Base-by-base conservation (phyloP, 176 grass and related monocot species). In the sorghum (Sorghum bicolor) region DNA sequence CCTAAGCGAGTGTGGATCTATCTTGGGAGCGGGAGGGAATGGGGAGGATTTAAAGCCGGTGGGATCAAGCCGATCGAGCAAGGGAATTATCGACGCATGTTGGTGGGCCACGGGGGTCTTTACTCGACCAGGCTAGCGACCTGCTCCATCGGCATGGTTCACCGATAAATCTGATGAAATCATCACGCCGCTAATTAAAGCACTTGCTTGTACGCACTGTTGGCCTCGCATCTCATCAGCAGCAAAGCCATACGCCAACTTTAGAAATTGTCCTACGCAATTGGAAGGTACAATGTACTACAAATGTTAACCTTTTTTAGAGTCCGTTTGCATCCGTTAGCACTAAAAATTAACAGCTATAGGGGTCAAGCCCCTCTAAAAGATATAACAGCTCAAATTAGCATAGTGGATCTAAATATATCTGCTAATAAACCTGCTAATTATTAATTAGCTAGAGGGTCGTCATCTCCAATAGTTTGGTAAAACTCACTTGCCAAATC, bases 101-200 rank as follows among this genome's bases (percentile, higher is more conserved):
- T 32, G 77, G 60, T 75, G 78, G 85, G 70, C 26, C 78, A 81
- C 7, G 7, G 7, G 19, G 2, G 16, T 25, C 70, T 87, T 87
- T 75, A 87, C 45, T 75, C 44, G 70, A 17, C 74, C 85, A 87
- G 70, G 70, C 45, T 87, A 87, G 85, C 85, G n/a, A 8, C 10
- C 29, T 4, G 38, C 13, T 71, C 34, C 52, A 79, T 50, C 25
- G 8, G 17, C 61, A 33, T 81, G 60, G 45, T 67, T 81, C 85
- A 15, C 85, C 85, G 85, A 81, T 81, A 87, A 87, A 87, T 87
- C 45, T 81, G 85, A 87, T 87, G 85, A 75, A 75, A 57, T 8
- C 16, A 48, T 75, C 33, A 44, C 75, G 70, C 14, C 40, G 45
- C 60, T 81, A 75, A 81, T 87, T 87, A 66, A 87, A 81, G 70